These are phyloP conservation scores for Thalassiosira profunda DNA, from an alignment of 108 stramenopile genomes.

Conservation along the genomic window DNA sequence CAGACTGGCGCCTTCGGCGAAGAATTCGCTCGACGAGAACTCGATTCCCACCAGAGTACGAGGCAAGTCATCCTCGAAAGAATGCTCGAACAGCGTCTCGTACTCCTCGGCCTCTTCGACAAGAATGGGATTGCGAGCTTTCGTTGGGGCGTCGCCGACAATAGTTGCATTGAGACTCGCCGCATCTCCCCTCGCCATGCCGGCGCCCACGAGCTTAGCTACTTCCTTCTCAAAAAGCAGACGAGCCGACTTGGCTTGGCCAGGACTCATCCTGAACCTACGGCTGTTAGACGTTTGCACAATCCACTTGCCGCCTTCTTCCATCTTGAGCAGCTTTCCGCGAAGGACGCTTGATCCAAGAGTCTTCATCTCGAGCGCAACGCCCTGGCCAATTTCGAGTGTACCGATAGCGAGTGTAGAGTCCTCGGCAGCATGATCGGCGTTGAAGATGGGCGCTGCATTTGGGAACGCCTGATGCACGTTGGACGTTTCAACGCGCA, in stretches of 20 bases:
- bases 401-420: no score
- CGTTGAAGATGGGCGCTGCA: slow-evolving; percentile 20
- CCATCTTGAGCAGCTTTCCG: neutral
- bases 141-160: neutral
- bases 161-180: neutral
- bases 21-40: neutral
- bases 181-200: neutral
- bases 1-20: neutral
- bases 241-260: neutral
- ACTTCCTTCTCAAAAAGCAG: neutral
- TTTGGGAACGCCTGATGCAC: slow-evolving; percentile 12
- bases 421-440: no score
- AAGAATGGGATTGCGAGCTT: neutral
- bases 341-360: neutral
- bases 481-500: neutral
- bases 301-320: neutral
- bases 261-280: neutral
- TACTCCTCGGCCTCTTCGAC: neutral
- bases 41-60: neutral
- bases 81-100: neutral
- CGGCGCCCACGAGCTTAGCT: neutral
- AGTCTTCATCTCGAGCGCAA: slow-evolving; percentile 10
- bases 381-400: neutral
- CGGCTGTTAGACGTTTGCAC: neutral
- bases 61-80: neutral